Percentiles rank a stretch among this genome's conserved stretches.
phyloP scores from a whole-genome alignment of 2,329 filamentous ascomycete species.

The Fusarium sp. region DNA sequence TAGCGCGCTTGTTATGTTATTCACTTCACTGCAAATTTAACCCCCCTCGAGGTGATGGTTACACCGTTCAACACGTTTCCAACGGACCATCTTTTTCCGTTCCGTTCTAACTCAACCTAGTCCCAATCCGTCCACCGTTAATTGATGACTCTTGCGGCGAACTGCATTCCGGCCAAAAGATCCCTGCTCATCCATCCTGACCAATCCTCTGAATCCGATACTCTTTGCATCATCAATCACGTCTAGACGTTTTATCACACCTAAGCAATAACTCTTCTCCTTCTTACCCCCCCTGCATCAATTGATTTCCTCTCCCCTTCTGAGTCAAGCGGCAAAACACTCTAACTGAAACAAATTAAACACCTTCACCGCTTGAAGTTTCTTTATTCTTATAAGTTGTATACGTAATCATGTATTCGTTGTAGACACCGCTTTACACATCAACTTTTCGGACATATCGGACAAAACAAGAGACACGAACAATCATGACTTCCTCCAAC shows the following conservation, averaged over 20 bases:
- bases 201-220: conserved; percentile 23
- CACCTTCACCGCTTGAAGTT: not conserved
- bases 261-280: not conserved
- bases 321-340: conserved; percentile 32
- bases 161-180: not conserved
- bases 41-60: not conserved
- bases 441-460: conserved; percentile 21
- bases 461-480: conserved; percentile 12
- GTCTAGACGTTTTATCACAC: conserved; percentile 13
- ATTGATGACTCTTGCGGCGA: conserved; percentile 35
- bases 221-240: conserved; percentile 40
- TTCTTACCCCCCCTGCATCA: not conserved
- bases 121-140: conserved; percentile 23
- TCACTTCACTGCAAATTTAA: not conserved
- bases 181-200: not conserved
- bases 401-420: conserved; percentile 36
- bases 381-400: not conserved
- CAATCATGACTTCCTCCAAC: conserved; percentile 33
- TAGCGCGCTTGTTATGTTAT: too few species aligned
- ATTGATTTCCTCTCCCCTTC: conserved; percentile 8
- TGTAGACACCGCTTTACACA: conserved; percentile 25
- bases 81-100: not conserved
- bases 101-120: not conserved
- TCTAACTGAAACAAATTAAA: not conserved
- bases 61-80: not conserved